phyloP scores from a whole-genome alignment of 345 rosid genomes.

The Eucalyptus microcorys region DNA sequence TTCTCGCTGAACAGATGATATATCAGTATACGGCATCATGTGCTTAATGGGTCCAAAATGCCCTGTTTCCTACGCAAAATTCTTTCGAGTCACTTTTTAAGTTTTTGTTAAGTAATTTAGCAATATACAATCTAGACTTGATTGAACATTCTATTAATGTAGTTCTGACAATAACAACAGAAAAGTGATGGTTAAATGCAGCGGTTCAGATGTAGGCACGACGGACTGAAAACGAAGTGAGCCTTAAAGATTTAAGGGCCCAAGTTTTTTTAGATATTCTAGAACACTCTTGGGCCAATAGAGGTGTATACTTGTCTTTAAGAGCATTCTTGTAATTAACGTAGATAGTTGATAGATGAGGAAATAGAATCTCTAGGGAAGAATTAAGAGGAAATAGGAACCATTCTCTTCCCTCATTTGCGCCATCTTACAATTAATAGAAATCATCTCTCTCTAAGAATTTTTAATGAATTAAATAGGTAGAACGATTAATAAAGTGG shows the following conservation, averaged over 20 bases:
- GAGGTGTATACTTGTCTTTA: neutral
- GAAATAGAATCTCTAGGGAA: neutral
- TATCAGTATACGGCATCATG: neutral
- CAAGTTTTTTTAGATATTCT: fast-evolving
- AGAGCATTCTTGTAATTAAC: neutral
- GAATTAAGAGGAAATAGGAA: neutral
- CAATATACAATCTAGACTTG: neutral
- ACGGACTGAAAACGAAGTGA: neutral
- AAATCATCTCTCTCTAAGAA: neutral
- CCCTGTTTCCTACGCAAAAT: neutral
- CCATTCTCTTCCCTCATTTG: neutral
- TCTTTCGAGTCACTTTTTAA: neutral
- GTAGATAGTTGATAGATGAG: neutral
- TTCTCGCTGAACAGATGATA: neutral
- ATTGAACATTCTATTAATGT: neutral
- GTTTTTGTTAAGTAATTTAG: neutral
- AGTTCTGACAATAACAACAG: neutral
- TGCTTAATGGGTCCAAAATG: neutral
- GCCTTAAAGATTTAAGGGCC: neutral
- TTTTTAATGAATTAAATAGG: neutral
- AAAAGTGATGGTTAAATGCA: neutral
- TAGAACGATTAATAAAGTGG: neutral
- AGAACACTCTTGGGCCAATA: neutral
- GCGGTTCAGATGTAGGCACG: neutral
- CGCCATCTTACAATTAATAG: neutral